These are phyloP conservation scores for Plasmodium blacklocki DNA, from an alignment of 169 alveolate species.

Conservation along the genomic window DNA sequence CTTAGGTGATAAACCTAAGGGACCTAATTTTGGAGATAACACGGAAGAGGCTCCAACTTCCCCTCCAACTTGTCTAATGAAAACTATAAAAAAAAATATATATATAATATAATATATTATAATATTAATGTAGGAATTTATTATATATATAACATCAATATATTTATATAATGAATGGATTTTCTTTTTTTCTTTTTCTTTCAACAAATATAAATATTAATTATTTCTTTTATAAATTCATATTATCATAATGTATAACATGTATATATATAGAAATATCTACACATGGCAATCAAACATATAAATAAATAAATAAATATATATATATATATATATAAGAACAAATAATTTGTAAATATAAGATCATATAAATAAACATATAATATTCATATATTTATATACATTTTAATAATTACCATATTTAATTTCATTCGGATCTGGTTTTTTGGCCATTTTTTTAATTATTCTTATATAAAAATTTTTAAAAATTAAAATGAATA, in stretches of 20 bases:
- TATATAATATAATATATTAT: neutral
- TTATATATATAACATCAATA: neutral
- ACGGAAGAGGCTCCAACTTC: constrained; percentile 98
- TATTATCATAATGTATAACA: too few species aligned
- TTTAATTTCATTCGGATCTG: constrained; percentile 86
- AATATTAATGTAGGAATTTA: neutral
- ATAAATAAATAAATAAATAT: too few species aligned
- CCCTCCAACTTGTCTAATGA: constrained; percentile 97
- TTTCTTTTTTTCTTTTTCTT: too few species aligned
- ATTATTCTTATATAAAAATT: neutral
- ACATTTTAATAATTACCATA: constrained; percentile 78
- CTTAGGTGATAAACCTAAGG: constrained; percentile 96
- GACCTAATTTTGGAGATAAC: constrained; percentile 98
- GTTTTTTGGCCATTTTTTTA: constrained; percentile 85
- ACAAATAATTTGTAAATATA: neutral
- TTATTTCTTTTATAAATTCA: too few species aligned
- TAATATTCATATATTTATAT: too few species aligned
- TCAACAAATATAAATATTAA: too few species aligned
- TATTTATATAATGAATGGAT: too few species aligned
- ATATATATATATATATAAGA: too few species aligned
- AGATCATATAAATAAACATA: neutral
- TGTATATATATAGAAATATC: too few species aligned
- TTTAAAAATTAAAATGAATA: neutral
- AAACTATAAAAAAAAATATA: constrained; percentile 83
- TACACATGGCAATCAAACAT: too few species aligned